Percentiles rank a stretch among this genome's conserved stretches.
Evolutionary conservation across 2,329 filamentous ascomycete species (phyloP).

Genomic region (Monascus ruber): DNA sequence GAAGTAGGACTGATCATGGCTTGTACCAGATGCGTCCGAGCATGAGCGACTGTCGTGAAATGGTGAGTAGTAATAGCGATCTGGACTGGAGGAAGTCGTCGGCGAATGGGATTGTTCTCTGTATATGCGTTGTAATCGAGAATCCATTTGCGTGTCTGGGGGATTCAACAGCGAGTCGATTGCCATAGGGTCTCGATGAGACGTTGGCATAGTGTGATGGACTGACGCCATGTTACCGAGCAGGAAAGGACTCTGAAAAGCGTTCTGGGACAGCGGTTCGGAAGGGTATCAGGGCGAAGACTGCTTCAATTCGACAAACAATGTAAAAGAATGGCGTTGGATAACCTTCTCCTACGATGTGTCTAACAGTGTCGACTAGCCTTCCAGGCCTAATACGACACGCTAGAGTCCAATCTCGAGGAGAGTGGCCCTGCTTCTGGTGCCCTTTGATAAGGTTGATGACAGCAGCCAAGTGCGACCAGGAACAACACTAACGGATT

Average conservation of each 20-base stretch:
- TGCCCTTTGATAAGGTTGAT: no score
- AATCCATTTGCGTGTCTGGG: slow-evolving; percentile 2
- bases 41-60: slow-evolving; percentile 11
- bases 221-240: slow-evolving; percentile 6
- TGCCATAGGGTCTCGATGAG: slow-evolving; percentile 18
- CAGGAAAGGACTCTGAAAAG: not conserved
- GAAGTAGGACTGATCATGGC: slow-evolving; percentile 15
- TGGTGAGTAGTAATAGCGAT: slow-evolving; percentile 15
- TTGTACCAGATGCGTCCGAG: slow-evolving; percentile 3
- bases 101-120: slow-evolving; percentile 17
- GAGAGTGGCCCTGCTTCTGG: no score
- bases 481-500: no score
- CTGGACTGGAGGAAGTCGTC: slow-evolving; percentile 19
- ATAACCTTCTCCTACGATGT: no score
- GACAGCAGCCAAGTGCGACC: no score
- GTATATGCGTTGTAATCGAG: not conserved
- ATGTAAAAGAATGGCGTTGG: no score
- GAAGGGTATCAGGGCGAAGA: no score
- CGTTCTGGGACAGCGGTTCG: no score
- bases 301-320: no score
- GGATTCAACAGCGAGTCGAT: slow-evolving; percentile 25
- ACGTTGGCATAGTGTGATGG: slow-evolving; percentile 12
- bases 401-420: no score
- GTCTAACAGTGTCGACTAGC: no score
- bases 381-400: no score